A percentile compares a stretch with the other conserved stretches of the same genome.
These are phyloP conservation scores for Suillus discolor DNA, from an alignment of 768 basidiomycete genomes.

Conservation along the genomic window DNA sequence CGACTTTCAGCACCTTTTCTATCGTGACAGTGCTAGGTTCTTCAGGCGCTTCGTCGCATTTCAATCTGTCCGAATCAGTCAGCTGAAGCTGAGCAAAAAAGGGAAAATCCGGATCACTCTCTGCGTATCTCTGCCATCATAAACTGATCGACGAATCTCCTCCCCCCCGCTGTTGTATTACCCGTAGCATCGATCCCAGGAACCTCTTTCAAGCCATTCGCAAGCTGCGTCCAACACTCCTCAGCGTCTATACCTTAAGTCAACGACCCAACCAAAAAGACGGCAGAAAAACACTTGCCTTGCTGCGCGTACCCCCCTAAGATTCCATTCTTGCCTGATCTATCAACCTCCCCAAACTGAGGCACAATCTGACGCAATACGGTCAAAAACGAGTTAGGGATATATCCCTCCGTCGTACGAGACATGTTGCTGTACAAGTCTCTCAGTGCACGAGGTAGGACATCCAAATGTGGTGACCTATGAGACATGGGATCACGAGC, in stretches of 20 bases:
- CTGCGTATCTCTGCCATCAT: conserved; percentile 78
- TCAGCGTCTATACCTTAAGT: conserved; percentile 69
- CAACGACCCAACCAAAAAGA: background rate
- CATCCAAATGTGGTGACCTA: conserved; percentile 42
- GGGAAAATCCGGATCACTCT: conserved; percentile 43
- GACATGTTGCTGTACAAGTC: conserved; percentile 75
- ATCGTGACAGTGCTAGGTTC: conserved; percentile 64
- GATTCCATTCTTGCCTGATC: conserved; percentile 40
- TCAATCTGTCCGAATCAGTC: conserved; percentile 55
- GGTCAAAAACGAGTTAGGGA: conserved; percentile 68
- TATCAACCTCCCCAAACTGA: conserved; percentile 83
- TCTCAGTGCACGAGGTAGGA: conserved; percentile 55
- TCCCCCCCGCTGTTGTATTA: conserved; percentile 32
- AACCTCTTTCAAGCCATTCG: conserved; percentile 72
- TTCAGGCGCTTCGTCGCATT: conserved; percentile 79
- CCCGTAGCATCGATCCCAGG: conserved; percentile 44
- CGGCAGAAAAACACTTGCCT: conserved; percentile 33
- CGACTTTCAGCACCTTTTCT: conserved; percentile 85
- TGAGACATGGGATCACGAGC: background rate
- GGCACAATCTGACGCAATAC: conserved; percentile 78
- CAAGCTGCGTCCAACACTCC: conserved; percentile 82
- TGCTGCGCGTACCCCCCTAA: conserved; percentile 78
- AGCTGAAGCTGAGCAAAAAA: background rate
- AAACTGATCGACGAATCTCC: conserved; percentile 78
- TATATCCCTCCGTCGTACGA: conserved; percentile 73